Evolutionary conservation across 1,284 basidiomycete genomes (phyloP).

Genomic region (Apiotrichum akiyoshidainum): DNA sequence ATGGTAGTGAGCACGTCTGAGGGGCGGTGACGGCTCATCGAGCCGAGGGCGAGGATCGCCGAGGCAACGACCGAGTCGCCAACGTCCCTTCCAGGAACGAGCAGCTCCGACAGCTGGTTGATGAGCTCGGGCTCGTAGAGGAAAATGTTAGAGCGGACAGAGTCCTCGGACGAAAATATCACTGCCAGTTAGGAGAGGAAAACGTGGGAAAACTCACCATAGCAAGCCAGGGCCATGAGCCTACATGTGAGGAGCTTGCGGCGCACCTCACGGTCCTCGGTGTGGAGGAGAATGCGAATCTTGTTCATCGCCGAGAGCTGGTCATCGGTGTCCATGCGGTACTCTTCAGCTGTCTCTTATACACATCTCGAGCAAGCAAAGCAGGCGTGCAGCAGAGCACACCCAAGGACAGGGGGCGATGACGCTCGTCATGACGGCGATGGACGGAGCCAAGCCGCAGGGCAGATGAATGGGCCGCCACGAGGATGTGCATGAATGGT

Average conservation of each 20-base stretch:
- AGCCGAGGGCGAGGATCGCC: slow-evolving; percentile 84
- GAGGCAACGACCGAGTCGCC: slow-evolving; percentile 69
- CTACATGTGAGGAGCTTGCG: slow-evolving; percentile 78
- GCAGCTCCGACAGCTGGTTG: slow-evolving; percentile 79
- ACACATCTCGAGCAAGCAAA: no score
- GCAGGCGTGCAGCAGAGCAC: no score
- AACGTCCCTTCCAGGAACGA: slow-evolving; percentile 63
- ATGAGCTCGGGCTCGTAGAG: slow-evolving; percentile 88
- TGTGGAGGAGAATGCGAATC: slow-evolving; percentile 71
- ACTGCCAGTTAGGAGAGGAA: slow-evolving; percentile 49
- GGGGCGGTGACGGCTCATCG: slow-evolving; percentile 76
- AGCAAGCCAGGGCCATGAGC: slow-evolving; percentile 84
- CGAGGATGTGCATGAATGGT: no score
- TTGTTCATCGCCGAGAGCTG: slow-evolving; percentile 87
- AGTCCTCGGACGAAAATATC: slow-evolving; percentile 70
- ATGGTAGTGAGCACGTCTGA: slow-evolving; percentile 85
- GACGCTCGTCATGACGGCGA: no score
- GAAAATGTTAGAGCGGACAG: slow-evolving; percentile 78
- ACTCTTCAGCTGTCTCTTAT: no score
- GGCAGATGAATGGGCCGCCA: no score
- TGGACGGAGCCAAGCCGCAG: no score
- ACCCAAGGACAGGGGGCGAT: no score
- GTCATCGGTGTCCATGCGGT: slow-evolving; percentile 75
- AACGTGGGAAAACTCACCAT: slow-evolving; percentile 47
- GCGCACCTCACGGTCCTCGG: slow-evolving; percentile 61